A percentile compares a stretch with the other conserved stretches of the same genome.
These are phyloP conservation scores for Colletotrichum ledebouriae DNA, from an alignment of 2,329 filamentous ascomycete genomes.

Conservation along the genomic window DNA sequence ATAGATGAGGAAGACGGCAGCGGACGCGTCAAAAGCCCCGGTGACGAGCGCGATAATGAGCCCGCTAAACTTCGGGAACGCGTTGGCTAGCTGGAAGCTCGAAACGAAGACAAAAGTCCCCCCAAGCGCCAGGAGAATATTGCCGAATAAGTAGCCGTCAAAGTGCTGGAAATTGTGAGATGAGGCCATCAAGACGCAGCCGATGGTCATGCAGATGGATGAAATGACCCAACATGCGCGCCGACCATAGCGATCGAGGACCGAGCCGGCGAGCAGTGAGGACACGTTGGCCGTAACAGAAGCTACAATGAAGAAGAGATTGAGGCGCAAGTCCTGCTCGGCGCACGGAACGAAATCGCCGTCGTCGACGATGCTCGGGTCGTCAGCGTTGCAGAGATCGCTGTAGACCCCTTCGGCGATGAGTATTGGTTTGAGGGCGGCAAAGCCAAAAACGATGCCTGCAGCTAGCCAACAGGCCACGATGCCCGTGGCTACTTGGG, in stretches of 20 bases:
- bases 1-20: constrained; percentile 82
- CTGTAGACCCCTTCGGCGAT: constrained; percentile 80
- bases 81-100: constrained; percentile 86
- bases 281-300: constrained; percentile 90
- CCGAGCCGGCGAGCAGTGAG: constrained; percentile 85
- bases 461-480: constrained; percentile 81
- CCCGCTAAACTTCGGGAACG: constrained; percentile 81
- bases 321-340: constrained; percentile 71
- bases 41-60: constrained; percentile 83
- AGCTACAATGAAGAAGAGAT: constrained; percentile 92
- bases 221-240: constrained; percentile 80
- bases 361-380: constrained; percentile 36
- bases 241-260: constrained; percentile 88
- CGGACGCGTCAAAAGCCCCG: constrained; percentile 86
- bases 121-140: constrained; percentile 82
- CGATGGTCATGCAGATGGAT: constrained; percentile 74
- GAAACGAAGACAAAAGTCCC: constrained; percentile 87
- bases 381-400: constrained; percentile 65
- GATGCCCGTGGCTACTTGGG: constrained; percentile 77
- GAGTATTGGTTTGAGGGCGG: constrained; percentile 86
- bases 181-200: constrained; percentile 79
- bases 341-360: constrained; percentile 55
- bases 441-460: constrained; percentile 87
- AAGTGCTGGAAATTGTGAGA: constrained; percentile 71
- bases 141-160: constrained; percentile 81